Evolutionary conservation across 106 monocot genomes (phyloP).

Genomic region (Cymbidium sinense): DNA sequence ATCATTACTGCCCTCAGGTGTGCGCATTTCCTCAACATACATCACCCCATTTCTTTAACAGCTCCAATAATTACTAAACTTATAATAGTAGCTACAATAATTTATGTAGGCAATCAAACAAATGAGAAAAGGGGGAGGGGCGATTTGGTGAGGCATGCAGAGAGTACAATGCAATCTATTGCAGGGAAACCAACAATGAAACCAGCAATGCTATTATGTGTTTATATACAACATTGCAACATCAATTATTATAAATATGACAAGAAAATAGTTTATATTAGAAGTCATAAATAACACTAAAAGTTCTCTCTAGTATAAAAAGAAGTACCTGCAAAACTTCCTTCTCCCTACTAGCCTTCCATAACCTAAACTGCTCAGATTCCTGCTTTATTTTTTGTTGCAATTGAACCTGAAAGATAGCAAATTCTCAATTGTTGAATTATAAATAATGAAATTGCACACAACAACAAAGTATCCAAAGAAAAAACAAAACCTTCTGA

Average conservation of each 20-base stretch:
- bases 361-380: conserved; percentile 90
- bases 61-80: too few species aligned
- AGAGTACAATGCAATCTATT: too few species aligned
- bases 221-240: neutral
- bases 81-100: too few species aligned
- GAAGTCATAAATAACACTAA: neutral
- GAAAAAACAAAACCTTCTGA: conserved; percentile 63
- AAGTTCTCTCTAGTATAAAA: neutral
- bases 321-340: conserved; percentile 84
- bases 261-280: neutral
- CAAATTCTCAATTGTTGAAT: neutral
- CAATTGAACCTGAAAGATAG: conserved; percentile 66
- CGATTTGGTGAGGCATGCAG: too few species aligned
- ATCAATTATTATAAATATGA: neutral
- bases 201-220: neutral
- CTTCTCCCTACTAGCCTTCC: conserved; percentile 93
- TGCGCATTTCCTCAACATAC: too few species aligned
- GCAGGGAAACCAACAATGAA: too few species aligned
- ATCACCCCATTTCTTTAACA: too few species aligned
- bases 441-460: neutral
- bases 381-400: conserved; percentile 98
- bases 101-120: too few species aligned
- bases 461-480: neutral
- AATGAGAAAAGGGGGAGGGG: too few species aligned
- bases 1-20: too few species aligned